Conservation (phyloP, 2,329 filamentous ascomycete species). For the Epicoccum nigrum region DNA sequence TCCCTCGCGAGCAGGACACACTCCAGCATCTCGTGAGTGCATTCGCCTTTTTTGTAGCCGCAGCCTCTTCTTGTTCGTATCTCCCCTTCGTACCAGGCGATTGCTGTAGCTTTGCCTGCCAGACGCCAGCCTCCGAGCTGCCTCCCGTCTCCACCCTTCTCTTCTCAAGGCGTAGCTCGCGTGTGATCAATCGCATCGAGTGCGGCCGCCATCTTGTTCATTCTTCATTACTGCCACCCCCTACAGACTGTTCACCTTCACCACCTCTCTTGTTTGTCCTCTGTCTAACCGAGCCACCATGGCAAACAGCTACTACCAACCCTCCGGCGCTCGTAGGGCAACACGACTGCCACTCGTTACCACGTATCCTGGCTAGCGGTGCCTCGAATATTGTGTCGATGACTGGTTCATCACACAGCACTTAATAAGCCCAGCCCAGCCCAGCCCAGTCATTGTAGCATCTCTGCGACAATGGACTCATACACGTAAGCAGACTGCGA, state of each 20-base stretch:
- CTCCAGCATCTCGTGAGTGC: constrained; percentile 50
- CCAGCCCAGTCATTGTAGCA: not conserved
- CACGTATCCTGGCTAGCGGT: constrained; percentile 25
- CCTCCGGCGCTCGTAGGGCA: constrained; percentile 33
- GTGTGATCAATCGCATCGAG: constrained; percentile 42
- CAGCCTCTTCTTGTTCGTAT: constrained; percentile 35
- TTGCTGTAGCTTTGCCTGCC: constrained; percentile 42
- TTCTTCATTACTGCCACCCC: constrained; percentile 29
- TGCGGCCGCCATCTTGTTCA: constrained; percentile 37
- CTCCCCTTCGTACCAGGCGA: constrained; percentile 40
- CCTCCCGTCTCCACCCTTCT: constrained; percentile 38
- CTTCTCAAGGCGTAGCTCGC: constrained; percentile 39
- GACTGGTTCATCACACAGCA: constrained; percentile 21
- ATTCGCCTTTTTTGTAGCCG: constrained; percentile 37
- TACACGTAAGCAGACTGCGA: constrained; percentile 41
- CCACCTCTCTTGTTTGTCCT: constrained; percentile 43
- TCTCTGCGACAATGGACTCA: constrained; percentile 42
- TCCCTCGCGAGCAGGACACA: constrained; percentile 29
- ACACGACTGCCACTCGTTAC: constrained; percentile 34
- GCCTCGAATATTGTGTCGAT: constrained; percentile 24
- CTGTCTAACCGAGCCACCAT: constrained; percentile 50
- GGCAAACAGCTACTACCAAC: constrained; percentile 51
- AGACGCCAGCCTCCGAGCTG: constrained; percentile 38
- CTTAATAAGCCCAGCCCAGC: constrained; percentile 1
- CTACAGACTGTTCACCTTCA: constrained; percentile 38